Percentiles rank a stretch among this genome's conserved stretches.
These are phyloP conservation scores for Cryptococcus sp. DNA, from an alignment of 1,284 basidiomycete species.

Conservation along the genomic window DNA sequence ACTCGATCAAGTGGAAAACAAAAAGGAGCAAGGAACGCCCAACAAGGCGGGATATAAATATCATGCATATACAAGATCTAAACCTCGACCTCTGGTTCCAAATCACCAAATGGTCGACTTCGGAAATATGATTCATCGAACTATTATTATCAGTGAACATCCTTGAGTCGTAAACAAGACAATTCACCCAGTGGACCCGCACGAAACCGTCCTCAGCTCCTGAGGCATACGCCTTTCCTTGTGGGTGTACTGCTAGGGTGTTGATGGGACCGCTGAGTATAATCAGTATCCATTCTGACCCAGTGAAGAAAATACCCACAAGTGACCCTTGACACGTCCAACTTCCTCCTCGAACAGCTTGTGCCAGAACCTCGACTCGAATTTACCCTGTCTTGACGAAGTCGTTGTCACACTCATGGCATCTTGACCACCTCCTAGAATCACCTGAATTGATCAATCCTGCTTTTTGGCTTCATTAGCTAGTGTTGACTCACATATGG, in stretches of 20 bases:
- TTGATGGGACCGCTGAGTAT: slow-evolving; percentile 87
- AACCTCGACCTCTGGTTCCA: slow-evolving; percentile 61
- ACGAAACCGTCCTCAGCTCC: slow-evolving; percentile 97
- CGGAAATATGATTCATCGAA: slow-evolving; percentile 89
- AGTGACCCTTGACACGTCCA: slow-evolving; percentile 89
- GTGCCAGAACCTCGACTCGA: slow-evolving; percentile 99
- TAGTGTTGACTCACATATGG: slow-evolving; percentile 64
- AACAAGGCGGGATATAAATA: not conserved
- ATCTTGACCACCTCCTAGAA: slow-evolving; percentile 95
- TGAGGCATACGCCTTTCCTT: slow-evolving; percentile 83
- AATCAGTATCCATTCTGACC: not conserved
- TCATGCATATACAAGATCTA: slow-evolving; percentile 5
- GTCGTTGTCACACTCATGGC: slow-evolving; percentile 98
- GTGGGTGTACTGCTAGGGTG: slow-evolving; percentile 92
- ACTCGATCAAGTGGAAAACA: too few relatives aligned
- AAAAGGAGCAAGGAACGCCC: too few relatives aligned
- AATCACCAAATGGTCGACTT: slow-evolving; percentile 80
- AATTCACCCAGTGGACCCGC: slow-evolving; percentile 63
- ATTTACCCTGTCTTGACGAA: slow-evolving; percentile 87
- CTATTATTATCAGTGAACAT: slow-evolving; percentile 46
- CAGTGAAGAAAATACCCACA: slow-evolving; percentile 24
- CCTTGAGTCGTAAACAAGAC: not conserved
- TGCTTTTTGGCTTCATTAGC: slow-evolving; percentile 9
- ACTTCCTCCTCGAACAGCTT: slow-evolving; percentile 97
- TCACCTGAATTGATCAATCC: slow-evolving; percentile 54